Conservation (phyloP, 2,329 filamentous ascomycete genomes). For the Talaromyces pinophilus region DNA sequence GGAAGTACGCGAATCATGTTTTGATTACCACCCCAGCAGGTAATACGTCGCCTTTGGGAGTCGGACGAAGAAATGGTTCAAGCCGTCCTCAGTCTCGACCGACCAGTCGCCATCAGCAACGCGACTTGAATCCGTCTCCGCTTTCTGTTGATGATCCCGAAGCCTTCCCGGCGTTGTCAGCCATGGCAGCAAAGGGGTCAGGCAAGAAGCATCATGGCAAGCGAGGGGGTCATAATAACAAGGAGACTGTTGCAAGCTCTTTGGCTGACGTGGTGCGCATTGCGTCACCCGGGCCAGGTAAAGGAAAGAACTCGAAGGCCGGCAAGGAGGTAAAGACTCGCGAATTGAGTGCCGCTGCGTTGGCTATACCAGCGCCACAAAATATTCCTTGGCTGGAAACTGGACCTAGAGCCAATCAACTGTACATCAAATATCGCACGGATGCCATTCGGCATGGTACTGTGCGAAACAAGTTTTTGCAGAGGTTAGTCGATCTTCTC, state of each 20-base stretch:
- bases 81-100: conserved; percentile 78
- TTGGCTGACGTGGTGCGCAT: conserved; percentile 94
- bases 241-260: conserved; percentile 72
- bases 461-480: conserved; percentile 92
- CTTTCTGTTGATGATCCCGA: conserved; percentile 90
- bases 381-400: conserved; percentile 97
- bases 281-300: conserved; percentile 73
- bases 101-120: conserved; percentile 74
- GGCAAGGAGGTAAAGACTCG: conserved; percentile 64
- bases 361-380: conserved; percentile 82
- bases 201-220: conserved; percentile 94
- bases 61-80: conserved; percentile 41
- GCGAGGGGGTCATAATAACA: conserved; percentile 76
- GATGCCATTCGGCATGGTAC: conserved; percentile 98
- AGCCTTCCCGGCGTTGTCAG: conserved; percentile 86
- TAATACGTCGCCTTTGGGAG: conserved; percentile 31
- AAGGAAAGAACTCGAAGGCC: conserved; percentile 58
- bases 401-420: conserved; percentile 83
- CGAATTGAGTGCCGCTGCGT: conserved; percentile 78
- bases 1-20: conserved; percentile 49
- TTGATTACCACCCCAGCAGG: conserved; percentile 50
- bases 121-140: conserved; percentile 64
- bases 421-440: conserved; percentile 90
- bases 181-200: conserved; percentile 64
- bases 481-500: conserved; percentile 62